These are phyloP conservation scores for Aquilaria sinensis DNA, from an alignment of 345 rosid genomes.

Conservation along the genomic window DNA sequence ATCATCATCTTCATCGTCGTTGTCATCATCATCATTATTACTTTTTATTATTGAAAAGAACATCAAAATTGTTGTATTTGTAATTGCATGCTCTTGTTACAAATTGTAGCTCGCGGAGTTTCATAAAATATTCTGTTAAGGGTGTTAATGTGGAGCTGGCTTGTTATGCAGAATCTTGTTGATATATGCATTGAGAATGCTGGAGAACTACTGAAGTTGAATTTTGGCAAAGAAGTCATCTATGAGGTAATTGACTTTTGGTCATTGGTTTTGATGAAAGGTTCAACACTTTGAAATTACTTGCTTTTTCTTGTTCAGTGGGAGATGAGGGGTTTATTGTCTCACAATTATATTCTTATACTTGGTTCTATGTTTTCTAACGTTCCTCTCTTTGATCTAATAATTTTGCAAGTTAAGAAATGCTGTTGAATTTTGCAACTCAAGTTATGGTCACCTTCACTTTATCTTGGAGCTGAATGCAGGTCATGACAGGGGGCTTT, in stretches of 20 bases:
- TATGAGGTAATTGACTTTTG: constrained; percentile 51
- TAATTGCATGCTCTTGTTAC: neutral
- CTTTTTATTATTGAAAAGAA: neutral
- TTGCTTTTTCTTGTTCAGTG: neutral
- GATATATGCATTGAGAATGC: constrained; percentile 58
- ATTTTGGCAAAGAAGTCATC: constrained; percentile 67
- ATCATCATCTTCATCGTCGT: too few species aligned
- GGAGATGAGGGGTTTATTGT: neutral
- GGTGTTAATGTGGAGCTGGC: neutral
- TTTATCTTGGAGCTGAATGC: constrained; percentile 8
- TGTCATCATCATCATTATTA: too few species aligned
- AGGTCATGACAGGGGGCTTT: constrained; percentile 74
- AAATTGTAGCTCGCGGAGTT: too few species aligned
- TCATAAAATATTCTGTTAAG: too few species aligned
- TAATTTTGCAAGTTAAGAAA: neutral
- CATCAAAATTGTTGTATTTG: neutral
- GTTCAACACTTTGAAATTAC: neutral
- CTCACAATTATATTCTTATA: neutral
- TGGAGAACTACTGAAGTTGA: constrained; percentile 63
- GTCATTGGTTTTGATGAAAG: neutral
- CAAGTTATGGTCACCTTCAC: neutral
- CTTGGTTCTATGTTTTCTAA: neutral
- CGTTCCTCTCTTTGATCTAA: neutral
- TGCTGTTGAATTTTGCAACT: neutral
- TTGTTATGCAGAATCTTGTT: constrained; percentile 57